Base-by-base conservation (phyloP, 2,329 filamentous ascomycete genomes). In the Clonostachys rhizophaga region DNA sequence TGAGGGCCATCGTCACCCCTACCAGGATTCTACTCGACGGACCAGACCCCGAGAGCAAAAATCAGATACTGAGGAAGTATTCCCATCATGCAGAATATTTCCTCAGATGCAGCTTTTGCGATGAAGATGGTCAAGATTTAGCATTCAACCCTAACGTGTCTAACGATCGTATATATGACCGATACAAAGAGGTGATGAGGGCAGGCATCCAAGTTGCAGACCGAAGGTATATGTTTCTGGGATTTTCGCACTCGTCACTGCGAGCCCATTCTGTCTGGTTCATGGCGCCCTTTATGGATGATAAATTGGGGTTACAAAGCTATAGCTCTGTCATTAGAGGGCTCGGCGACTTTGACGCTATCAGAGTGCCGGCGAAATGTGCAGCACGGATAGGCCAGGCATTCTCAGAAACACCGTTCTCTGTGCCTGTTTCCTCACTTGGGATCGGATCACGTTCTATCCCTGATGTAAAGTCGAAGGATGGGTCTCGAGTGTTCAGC, bases 171-270 rank as follows among this genome's bases (percentile, higher is more conserved):
- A 71, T 90, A 9, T 78, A 81, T 50, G 54, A 60, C 0, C 78
- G 84, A 1, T 91, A 91, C 62, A 77, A 78, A 45, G 51, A 58
- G 0, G 66, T 89, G 0, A 69, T 94, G 9, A 61, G 68, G 3
- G 57, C 71, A 0, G 83, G 83, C 0, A 79, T 95, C 30, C 57
- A 66, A 1, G 79, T 92, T 46, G 86, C 78, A 4, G 86, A 82
- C 1, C 71, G 82, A 12, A 58, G 63, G 1, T 90, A 82, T 56
- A 64, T 66, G 0, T 92, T 91, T 56, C 70, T 92, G 0, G 88
- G 88, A 0, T 92, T 91, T 61, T 91, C 87, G 0, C 85, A 91
- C 61, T 92, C 87, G 0, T 91, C 87, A 0, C 72, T 92, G 5
- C 75, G 88, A 12, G 75, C 81, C 1, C 86, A 89, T 49, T 83